Base-by-base conservation (phyloP, 139 green algal species). In the Haematococcus sp. region DNA sequence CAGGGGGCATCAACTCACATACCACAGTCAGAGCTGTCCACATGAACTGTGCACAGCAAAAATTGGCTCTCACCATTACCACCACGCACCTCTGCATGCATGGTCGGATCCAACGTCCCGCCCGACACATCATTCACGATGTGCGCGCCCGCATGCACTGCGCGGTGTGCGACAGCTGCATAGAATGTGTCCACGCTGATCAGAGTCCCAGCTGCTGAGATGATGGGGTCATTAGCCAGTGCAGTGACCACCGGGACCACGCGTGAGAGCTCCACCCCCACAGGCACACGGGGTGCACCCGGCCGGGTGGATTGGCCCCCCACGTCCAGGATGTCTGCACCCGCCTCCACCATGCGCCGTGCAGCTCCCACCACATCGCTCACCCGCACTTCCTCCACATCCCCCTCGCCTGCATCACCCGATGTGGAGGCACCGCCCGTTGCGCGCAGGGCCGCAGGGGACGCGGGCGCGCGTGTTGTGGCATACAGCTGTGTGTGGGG, bases 81-180 rank as follows among this genome's bases (percentile, higher is more conserved):
- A 49, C 40, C 7, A 49, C 40, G 11, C 30, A 94, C 92, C 71
- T 78, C 67, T 7, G 61, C 3, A 30, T 87, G 68, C 94, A 98
- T 97, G 64, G 46, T 3, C 0, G 79, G 60, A 83, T 99, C 95
- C 35, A 92, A 40, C 2, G 27, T 27, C 0, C 96, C 96, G 1
- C 86, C 94, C 0, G 89, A 94, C 35, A 99, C 93, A 76, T 99
- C 96, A 76, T 99, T 99, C 33, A 99, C 86, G 1, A 99, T 89
- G 82, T 94, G 77, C 9, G 94, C 94, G 2, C 95, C 95, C 32
- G 84, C 92, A 2, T 49, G 69, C 33, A 97, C 87, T 1, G 91
- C 90, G 15, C 82, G 77, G 4, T 46, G 23, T 0, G 92, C 93
- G 58, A 98, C 94, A 9, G 81, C 67, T 0, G 86, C 77, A 60